A percentile compares a stretch with the other conserved stretches of the same genome.
Conservation (phyloP, 371 early-diverging fungal genomes). For the Rhizopus arrhizus region DNA sequence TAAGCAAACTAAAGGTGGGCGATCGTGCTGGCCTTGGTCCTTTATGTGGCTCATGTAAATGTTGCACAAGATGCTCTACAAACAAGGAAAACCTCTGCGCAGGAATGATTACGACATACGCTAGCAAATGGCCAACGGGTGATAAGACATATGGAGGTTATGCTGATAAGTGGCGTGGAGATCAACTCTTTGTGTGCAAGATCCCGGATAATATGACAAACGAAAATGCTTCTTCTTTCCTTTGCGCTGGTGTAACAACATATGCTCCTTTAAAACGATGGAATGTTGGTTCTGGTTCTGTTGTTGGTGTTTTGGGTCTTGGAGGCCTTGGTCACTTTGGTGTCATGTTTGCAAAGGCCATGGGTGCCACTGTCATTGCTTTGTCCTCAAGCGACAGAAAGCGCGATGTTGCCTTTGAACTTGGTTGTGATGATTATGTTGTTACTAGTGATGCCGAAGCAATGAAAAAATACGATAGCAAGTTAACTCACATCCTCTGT, state of each 20-base stretch:
- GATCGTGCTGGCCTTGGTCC: too few species aligned
- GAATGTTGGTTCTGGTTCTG: slow-evolving; percentile 44
- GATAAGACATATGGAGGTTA: slow-evolving; percentile 60
- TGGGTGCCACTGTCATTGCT: slow-evolving; percentile 68
- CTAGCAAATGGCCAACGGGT: slow-evolving; percentile 58
- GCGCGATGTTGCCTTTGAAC: slow-evolving; percentile 31
- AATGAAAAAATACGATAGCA: slow-evolving; percentile 51
- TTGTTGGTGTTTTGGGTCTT: slow-evolving; percentile 58
- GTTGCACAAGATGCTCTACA: too few species aligned
- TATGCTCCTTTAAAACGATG: slow-evolving; percentile 26
- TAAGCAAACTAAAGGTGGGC: too few species aligned
- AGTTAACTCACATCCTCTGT: slow-evolving; percentile 40
- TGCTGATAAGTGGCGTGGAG: slow-evolving; percentile 41
- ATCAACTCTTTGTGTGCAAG: slow-evolving; percentile 52
- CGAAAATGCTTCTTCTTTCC: slow-evolving; percentile 59
- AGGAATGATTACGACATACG: slow-evolving; percentile 22
- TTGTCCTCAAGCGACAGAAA: slow-evolving; percentile 37
- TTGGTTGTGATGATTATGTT: slow-evolving; percentile 26
- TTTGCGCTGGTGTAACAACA: slow-evolving; percentile 59
- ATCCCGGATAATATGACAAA: slow-evolving; percentile 60
- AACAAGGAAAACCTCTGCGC: too few species aligned
- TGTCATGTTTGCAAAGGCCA: slow-evolving; percentile 57
- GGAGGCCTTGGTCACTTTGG: slow-evolving; percentile 76
- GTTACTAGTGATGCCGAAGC: slow-evolving; percentile 44
- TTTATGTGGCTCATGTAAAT: too few species aligned